Evolutionary conservation across 768 basidiomycete species (phyloP), one percentile per base, ranked within the genome.

Genomic region (Psilocybe azurescens): DNA sequence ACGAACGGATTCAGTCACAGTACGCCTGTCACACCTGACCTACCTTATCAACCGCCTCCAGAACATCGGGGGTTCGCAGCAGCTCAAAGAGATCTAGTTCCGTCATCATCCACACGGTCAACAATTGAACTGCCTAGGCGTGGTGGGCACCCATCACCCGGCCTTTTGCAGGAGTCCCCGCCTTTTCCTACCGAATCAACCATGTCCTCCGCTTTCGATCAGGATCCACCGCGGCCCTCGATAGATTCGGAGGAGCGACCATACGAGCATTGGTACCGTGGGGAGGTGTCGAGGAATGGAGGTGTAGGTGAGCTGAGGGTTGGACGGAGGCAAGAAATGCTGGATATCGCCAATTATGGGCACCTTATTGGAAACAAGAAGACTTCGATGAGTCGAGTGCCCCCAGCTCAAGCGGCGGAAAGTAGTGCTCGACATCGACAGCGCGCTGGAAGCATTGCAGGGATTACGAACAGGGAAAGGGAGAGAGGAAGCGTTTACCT

Each of bases 241-340:
- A 82, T 77, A 28, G 91, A 94, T 24, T 93, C 91, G 5, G 91
- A 92, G 63, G 93, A 94, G 70, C 84, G 85, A 13, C 92, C 92
- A 0, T 94, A 89, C 62, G 91, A 94, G 68, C 93, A 95, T 69
- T 94, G 93, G 93, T 95, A 95, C 70, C 88, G 93, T 53, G 93
- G 93, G 1, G 93, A 95, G 66, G 85, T 92, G 4, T 88, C 92
- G 11, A 83, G 93, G 52, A 95, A 95, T 69, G 93, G 93, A 28
- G 93, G 93, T n/a, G 91, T 94, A 10, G 93, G 93, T 53, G 93
- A 94, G 73, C 77, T 93, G 58, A 83, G 89, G 20, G 87, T 94
- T 2, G 93, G 86, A 2, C 81, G 83, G 67, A 82, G 88, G 60
- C 81, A 88, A 73, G 93, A 95, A 74, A 94, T 95, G 93, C 72